phyloP scores from a whole-genome alignment of 106 monocot species.

The Phalaenopsis aphrodite region DNA sequence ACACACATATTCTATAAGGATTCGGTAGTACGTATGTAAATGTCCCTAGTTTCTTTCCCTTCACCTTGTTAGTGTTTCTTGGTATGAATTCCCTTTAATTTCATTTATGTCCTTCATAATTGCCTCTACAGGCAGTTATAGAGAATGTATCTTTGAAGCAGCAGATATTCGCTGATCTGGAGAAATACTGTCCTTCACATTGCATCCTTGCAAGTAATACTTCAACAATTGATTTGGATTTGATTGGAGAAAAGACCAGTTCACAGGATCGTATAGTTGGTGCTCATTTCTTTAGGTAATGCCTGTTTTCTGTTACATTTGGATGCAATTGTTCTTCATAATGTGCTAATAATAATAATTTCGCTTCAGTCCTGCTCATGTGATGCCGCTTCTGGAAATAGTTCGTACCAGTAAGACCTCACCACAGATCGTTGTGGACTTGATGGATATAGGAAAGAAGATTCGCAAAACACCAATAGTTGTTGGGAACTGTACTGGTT shows the following conservation, averaged over 20 bases:
- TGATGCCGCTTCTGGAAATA: conserved; percentile 98
- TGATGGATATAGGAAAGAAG: conserved; percentile 84
- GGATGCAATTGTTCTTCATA: conserved; percentile 3
- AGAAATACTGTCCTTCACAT: conserved; percentile 23
- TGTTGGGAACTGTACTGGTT: conserved; percentile 93
- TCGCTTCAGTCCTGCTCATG: conserved; percentile 76
- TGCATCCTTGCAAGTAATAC: conserved; percentile 31
- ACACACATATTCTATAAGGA: no score
- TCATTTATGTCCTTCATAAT: not conserved
- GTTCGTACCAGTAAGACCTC: conserved; percentile 84
- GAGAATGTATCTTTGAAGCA: conserved; percentile 91
- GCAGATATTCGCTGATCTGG: conserved; percentile 73
- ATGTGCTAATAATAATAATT: not conserved
- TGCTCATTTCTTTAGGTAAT: conserved; percentile 37
- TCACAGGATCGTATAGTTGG: conserved; percentile 28
- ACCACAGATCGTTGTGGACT: conserved; percentile 82
- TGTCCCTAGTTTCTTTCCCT: not conserved
- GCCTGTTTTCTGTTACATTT: conserved; percentile 33
- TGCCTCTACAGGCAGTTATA: conserved; percentile 67
- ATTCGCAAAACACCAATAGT: conserved; percentile 94
- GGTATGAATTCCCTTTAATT: not conserved
- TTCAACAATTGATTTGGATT: conserved; percentile 29
- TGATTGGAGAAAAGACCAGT: conserved; percentile 25
- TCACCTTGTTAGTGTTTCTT: not conserved
- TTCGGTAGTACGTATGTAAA: no score